These are phyloP conservation scores for Leccinum ochraceum DNA, from an alignment of 768 basidiomycete species.

Conservation along the genomic window DNA sequence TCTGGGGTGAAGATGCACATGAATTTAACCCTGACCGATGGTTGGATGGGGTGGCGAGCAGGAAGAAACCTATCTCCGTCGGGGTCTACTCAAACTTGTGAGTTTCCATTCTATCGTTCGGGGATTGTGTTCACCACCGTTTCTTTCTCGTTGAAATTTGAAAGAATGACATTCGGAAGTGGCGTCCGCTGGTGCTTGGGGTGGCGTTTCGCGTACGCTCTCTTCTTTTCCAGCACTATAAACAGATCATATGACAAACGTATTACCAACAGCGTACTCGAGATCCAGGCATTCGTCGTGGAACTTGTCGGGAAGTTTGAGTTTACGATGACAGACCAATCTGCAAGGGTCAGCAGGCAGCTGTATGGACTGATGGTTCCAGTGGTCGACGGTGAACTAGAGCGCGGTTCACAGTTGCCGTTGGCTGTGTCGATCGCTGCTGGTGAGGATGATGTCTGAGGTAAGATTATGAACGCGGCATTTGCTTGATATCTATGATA, in stretches of 20 bases:
- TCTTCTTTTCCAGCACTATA: background rate
- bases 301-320: slow-evolving; percentile 57
- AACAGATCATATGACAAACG: background rate
- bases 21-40: slow-evolving; percentile 34
- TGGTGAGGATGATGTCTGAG: background rate
- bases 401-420: slow-evolving; percentile 31
- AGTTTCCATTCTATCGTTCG: background rate
- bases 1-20: slow-evolving; percentile 36
- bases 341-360: slow-evolving; percentile 28
- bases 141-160: background rate
- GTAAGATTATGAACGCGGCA: background rate
- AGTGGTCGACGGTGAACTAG: slow-evolving; percentile 32
- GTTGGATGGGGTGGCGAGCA: slow-evolving; percentile 20
- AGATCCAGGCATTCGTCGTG: slow-evolving; percentile 18
- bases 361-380: slow-evolving; percentile 33
- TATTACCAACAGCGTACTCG: background rate
- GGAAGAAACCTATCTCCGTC: slow-evolving; percentile 22
- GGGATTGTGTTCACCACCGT: background rate
- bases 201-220: background rate
- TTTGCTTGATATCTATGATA: too few species aligned
- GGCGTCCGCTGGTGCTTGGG: slow-evolving; percentile 31
- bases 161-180: slow-evolving; percentile 19
- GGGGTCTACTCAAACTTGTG: slow-evolving; percentile 35
- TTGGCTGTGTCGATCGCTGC: slow-evolving; percentile 6
- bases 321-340: slow-evolving; percentile 31